Conservation (phyloP, 108 stramenopile genomes). For the Mediolabrus comicus region DNA sequence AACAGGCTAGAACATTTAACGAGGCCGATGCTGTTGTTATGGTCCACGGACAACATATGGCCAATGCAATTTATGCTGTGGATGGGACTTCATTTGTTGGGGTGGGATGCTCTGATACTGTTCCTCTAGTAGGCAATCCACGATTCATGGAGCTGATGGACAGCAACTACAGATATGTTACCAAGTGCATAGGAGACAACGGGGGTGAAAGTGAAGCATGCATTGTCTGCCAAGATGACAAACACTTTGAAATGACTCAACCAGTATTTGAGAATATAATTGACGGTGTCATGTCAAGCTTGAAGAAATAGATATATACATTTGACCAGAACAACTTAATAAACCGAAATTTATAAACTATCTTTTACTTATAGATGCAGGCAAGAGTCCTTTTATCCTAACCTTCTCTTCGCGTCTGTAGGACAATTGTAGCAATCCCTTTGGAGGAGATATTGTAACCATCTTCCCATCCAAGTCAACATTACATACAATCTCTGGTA, state of each 20-base stretch:
- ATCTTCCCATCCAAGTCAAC: slow-evolving; percentile 56
- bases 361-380: slow-evolving; percentile 28
- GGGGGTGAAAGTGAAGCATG: slow-evolving; percentile 4
- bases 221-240: slow-evolving; percentile 23
- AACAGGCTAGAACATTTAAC: slow-evolving; percentile 38
- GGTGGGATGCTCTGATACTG: slow-evolving; percentile 24
- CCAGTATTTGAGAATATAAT: slow-evolving; percentile 37
- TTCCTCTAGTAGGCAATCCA: slow-evolving; percentile 32
- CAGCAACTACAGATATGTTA: slow-evolving; percentile 22
- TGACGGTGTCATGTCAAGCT: slow-evolving; percentile 29
- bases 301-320: neutral
- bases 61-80: slow-evolving; percentile 42
- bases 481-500: slow-evolving; percentile 68
- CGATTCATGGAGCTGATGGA: slow-evolving; percentile 39
- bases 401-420: slow-evolving; percentile 77
- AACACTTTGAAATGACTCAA: slow-evolving; percentile 26
- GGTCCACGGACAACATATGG: slow-evolving; percentile 42
- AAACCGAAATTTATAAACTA: too few species aligned
- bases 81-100: slow-evolving; percentile 44
- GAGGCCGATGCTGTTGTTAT: slow-evolving; percentile 43
- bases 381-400: slow-evolving; percentile 68
- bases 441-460: slow-evolving; percentile 67
- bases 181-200: slow-evolving; percentile 13
- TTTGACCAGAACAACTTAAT: too few species aligned
- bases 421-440: slow-evolving; percentile 73